Evolutionary conservation across 139 green algal species (phyloP), one percentile per base, ranked within the genome.

Genomic region (Yamagishiella unicocca): DNA sequence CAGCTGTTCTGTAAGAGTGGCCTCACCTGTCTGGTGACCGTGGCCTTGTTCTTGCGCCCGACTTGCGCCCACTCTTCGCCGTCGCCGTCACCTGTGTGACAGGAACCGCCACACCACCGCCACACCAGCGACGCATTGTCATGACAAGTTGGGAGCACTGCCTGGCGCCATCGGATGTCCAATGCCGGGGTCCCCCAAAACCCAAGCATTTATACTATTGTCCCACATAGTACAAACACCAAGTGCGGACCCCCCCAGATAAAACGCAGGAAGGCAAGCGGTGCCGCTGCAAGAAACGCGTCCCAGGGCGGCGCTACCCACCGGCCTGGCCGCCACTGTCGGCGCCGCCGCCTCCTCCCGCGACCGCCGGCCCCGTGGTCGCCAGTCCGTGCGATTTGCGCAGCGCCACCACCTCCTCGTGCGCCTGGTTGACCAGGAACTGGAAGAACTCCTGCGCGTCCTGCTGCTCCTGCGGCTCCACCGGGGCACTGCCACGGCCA

Each of bases 401-500:
- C 33, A 96, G 88, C 27, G 64, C 62, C 33, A 95, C 37, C 73
- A 96, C 85, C 91, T 97, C 96, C 88, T 95, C 86, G 73, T 98
- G 95, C 27, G 92, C 91, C 4, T 42, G 19, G 79, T 97, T 94
- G 40, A 97, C 70, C 71, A 98, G 82, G 82, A 92, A 96, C 68
- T 94, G 89, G 4, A 98, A 85, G 83, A 97, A 98, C 91, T 98
- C 96, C 82, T 96, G 75, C 31, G 95, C 95, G 53, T 98, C 95
- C 84, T 98, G 91, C 91, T 98, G 95, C 87, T 97, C 93, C 46
- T 93, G 90, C 67, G 90, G 72, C 45, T 88, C 68, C 42, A 50
- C 42, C 40, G 38, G 25, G 9, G 3, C 72, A 17, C 21, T 38
- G 33, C 33, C 22, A 27, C 24, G 1, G 33, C 53, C 35, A 43